These are phyloP conservation scores for Bacidia gigantensis DNA, from an alignment of 495 filamentous ascomycete species.

Conservation along the genomic window DNA sequence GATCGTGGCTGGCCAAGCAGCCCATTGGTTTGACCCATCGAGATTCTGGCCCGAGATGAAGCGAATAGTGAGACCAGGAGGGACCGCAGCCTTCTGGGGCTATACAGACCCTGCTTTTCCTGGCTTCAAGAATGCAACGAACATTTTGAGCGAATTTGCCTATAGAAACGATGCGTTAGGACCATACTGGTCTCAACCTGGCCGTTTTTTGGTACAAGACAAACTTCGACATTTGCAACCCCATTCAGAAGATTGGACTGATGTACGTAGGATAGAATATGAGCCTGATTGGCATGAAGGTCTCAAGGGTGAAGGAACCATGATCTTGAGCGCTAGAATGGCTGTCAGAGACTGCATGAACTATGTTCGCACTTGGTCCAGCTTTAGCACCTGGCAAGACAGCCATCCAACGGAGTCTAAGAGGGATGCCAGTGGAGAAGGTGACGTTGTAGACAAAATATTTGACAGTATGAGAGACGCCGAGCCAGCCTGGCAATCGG, in stretches of 20 bases:
- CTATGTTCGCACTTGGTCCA: constrained; percentile 43
- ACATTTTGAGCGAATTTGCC: constrained; percentile 25
- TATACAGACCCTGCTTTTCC: constrained; percentile 47
- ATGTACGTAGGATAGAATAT: constrained; percentile 39
- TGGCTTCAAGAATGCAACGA: constrained; percentile 33
- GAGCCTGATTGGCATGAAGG: constrained; percentile 30
- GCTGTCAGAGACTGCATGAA: constrained; percentile 40
- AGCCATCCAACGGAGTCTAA: not conserved
- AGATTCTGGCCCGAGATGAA: constrained; percentile 40
- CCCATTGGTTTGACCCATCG: constrained; percentile 49
- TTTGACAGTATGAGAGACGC: constrained; percentile 8
- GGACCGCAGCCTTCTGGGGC: constrained; percentile 48
- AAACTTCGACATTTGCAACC: constrained; percentile 35
- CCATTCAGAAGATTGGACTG: constrained; percentile 35
- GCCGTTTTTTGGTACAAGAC: constrained; percentile 37
- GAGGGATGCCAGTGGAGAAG: not conserved
- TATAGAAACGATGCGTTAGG: constrained; percentile 27
- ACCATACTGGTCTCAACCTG: constrained; percentile 46
- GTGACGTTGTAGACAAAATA: constrained; percentile 12
- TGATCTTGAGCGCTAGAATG: constrained; percentile 38
- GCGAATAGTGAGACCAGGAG: constrained; percentile 36
- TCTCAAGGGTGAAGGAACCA: constrained; percentile 28
- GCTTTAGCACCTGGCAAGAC: constrained; percentile 38
- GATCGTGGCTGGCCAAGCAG: constrained; percentile 46
- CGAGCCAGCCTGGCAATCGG: constrained; percentile 5